Base-by-base conservation (phyloP, 2,329 filamentous ascomycete species). In the Microcyclospora tardicrescens region DNA sequence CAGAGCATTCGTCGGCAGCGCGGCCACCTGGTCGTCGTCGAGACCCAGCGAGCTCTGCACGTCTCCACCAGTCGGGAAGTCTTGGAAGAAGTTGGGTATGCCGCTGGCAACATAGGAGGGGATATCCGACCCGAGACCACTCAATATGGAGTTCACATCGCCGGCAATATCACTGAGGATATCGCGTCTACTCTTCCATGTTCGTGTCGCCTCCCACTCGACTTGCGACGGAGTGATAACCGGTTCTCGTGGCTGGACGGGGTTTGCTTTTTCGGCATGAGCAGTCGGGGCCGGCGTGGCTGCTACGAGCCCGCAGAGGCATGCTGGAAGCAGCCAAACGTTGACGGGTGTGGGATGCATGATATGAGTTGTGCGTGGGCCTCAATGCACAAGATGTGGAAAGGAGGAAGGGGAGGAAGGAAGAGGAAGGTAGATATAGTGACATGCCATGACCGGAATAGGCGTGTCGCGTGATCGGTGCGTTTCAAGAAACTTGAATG, bases 1-100 rank as follows among this genome's bases (percentile, higher is more conserved):
- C 43, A 85, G 60, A 4, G 81, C 79, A 44, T 82, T 71, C 0
- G 80, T 84, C 0, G 81, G 81, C 40, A 69, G 63, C 2, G 79
- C 75, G 35, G 62, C 68, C 29, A 84, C 55, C 37, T 80, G 72
- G 27, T 61, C 59, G 42, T 75, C 69, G 38, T 67, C 64, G 28
- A 84, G 64, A 2, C 72, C 75, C 5, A 83, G 64, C 28, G 71
- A 73, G 46, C 71, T 77, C 53, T 72, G 59, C 1, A 84, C 81
- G 6, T 65, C 62, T 31, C 63, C 63, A 10, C 55, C 55, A 2
- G 71, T 77, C 1, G 81, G 79, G 29, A 84, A 72, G 47, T 71
- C 68, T 39, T 78, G 71, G 56, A 81, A 81, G 62, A 72, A 84
- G 40, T 81, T 70, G 1, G 79, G 75, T 1, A 84, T 67, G 5